phyloP scores from a whole-genome alignment of 257 asterid species.

The Nicotiana attenuata region DNA sequence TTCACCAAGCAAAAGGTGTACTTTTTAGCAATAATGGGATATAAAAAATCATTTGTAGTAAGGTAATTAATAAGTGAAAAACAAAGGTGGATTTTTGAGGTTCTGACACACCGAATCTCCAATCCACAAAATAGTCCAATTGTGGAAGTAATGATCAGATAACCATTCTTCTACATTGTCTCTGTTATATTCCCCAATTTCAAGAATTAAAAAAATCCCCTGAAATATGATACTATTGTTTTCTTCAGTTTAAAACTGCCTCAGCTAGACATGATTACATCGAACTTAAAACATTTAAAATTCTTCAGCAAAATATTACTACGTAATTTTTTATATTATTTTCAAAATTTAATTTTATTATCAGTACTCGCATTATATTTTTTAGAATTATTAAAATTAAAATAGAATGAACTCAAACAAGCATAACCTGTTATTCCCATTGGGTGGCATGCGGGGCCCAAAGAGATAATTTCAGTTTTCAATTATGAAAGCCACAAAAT shows the following conservation, averaged over 20 bases:
- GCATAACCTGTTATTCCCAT: not conserved
- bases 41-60: not conserved
- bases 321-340: not conserved
- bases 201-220: not conserved
- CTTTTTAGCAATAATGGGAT: not conserved
- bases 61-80: not conserved
- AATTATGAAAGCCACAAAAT: conserved; percentile 14
- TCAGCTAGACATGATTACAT: not conserved
- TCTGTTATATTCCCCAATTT: not conserved
- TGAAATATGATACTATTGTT: not conserved
- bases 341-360: not conserved
- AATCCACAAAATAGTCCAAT: not conserved
- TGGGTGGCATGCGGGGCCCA: not conserved
- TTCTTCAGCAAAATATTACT: not conserved
- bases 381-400: not conserved
- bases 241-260: not conserved
- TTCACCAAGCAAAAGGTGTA: conserved; percentile 7
- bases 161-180: conserved; percentile 3
- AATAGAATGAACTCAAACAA: not conserved
- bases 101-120: conserved; percentile 1
- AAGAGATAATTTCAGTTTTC: not conserved
- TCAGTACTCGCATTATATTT: not conserved
- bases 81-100: not conserved
- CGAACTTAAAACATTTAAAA: not conserved
- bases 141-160: not conserved